Base-by-base conservation (phyloP, 2,329 filamentous ascomycete species). In the Talaromyces islandicus region DNA sequence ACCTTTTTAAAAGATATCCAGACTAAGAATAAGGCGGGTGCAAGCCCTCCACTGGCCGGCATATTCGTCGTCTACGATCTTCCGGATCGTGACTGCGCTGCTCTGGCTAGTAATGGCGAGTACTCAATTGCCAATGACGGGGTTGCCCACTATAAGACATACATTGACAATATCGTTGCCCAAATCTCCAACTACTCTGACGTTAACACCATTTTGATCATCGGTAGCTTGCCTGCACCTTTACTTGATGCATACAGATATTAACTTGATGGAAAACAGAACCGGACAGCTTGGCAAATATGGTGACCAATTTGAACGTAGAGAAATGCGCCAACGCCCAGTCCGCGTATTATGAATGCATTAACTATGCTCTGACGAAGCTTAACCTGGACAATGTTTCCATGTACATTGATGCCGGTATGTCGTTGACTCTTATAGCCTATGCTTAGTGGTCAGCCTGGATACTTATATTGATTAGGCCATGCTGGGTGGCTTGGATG, bases 401-500 rank as follows among this genome's bases (percentile, higher is more conserved):
- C 63, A 84, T 85, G 82, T 88, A 87, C 70, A 70, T 88, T 21
- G 85, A 88, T 65, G 85, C 83, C 9, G 85, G 83, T 60, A 65
- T 35, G 65, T 7, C 2, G 35, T 38, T 7, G 10, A 6, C 27
- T 29, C 7, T 7, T 29, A 29, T 29, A 4, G 5, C 27, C 27
- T 29, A 29, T 7, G 27, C 27, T 29, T 29, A n/a, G n/a, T n/a
- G n/a, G n/a, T n/a, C n/a, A n/a, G 25, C 25, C n/a, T 14, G 12
- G 19, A 19, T 38, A n/a, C 52, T 32, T 1, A 27, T 14, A 12
- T 29, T 27, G 27, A 29, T 38, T 35, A 73, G 70, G 71, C 38
- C 85, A 88, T 70, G 84, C 81, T 27, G 84, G 85, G 62, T 88
- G 85, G 85, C 78, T 87, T 50, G 85, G 85, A 67, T 87, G 84